A percentile compares a stretch with the other conserved stretches of the same genome.
These are phyloP conservation scores for Tubosaeta sp. DNA, from an alignment of 768 basidiomycete species.

Conservation along the genomic window DNA sequence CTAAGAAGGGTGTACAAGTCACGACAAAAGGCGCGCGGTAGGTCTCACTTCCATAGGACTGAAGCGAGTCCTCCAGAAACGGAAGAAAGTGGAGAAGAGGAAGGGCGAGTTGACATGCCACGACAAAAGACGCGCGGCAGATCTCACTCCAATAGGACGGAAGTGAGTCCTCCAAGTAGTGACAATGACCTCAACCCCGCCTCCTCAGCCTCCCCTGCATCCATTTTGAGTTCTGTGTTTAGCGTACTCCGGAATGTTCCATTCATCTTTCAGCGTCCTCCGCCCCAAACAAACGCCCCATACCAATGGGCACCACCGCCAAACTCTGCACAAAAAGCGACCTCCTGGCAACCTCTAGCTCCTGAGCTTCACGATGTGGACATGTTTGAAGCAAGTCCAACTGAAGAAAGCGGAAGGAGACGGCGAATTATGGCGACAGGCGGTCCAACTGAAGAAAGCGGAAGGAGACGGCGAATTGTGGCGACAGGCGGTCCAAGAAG, in stretches of 20 bases:
- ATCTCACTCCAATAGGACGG: constrained; percentile 17
- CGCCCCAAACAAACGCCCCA: constrained; percentile 38
- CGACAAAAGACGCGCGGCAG: no score
- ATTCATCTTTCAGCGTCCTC: constrained; percentile 62
- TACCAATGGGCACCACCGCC: constrained; percentile 67
- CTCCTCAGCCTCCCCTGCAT: constrained; percentile 33
- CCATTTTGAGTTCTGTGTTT: constrained; percentile 48
- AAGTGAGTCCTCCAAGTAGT: no score
- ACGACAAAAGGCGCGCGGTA: constrained; percentile 46
- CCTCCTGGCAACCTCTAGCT: constrained; percentile 45
- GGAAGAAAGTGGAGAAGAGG: no score
- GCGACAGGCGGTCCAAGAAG: constrained; percentile 63
- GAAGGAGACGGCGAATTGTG: no score
- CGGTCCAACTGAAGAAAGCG: no score
- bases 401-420: constrained; percentile 38
- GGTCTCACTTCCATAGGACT: no score
- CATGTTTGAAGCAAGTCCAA: constrained; percentile 70
- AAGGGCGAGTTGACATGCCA: no score
- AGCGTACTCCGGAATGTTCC: constrained; percentile 65
- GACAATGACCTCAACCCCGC: constrained; percentile 41
- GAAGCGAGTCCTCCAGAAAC: no score
- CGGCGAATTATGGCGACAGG: no score
- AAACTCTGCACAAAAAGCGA: constrained; percentile 51
- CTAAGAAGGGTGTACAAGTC: constrained; percentile 62
- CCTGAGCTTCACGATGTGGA: constrained; percentile 63